A percentile compares a stretch with the other conserved stretches of the same genome.
Evolutionary conservation across 768 basidiomycete species (phyloP).

Genomic region (Phylloporus sp.): DNA sequence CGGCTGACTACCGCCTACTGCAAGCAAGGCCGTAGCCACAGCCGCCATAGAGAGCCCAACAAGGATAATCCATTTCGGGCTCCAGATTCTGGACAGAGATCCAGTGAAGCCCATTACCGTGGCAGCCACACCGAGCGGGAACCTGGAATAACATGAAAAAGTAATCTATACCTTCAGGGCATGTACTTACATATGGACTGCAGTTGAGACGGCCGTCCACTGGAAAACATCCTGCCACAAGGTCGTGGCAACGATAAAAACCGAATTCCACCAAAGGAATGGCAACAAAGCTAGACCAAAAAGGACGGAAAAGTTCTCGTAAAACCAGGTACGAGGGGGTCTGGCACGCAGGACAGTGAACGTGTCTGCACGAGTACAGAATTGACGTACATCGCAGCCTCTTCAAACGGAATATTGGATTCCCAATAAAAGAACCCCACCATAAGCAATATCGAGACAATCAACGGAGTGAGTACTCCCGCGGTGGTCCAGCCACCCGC

Average conservation of each 20-base stretch:
- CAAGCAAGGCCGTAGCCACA: conserved; percentile 39
- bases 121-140: conserved; percentile 40
- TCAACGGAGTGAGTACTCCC: conserved; percentile 42
- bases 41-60: conserved; percentile 37
- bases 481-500: conserved; percentile 47
- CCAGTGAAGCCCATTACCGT: conserved; percentile 39
- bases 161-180: neutral
- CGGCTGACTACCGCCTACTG: conserved; percentile 38
- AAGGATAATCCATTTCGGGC: conserved; percentile 45
- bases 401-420: conserved; percentile 34
- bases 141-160: conserved; percentile 22
- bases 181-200: conserved; percentile 35
- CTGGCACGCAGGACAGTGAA: conserved; percentile 15
- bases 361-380: neutral
- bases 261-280: conserved; percentile 40
- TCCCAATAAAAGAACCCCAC: conserved; percentile 52
- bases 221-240: conserved; percentile 41
- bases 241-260: conserved; percentile 34
- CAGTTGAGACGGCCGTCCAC: conserved; percentile 40
- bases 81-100: conserved; percentile 33
- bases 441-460: conserved; percentile 40
- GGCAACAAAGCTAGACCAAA: conserved; percentile 37
- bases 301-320: conserved; percentile 39
- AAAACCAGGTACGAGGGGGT: conserved; percentile 42
- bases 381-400: conserved; percentile 40